These are phyloP conservation scores for Citrus hindsii DNA, from an alignment of 345 rosid genomes.

Conservation along the genomic window DNA sequence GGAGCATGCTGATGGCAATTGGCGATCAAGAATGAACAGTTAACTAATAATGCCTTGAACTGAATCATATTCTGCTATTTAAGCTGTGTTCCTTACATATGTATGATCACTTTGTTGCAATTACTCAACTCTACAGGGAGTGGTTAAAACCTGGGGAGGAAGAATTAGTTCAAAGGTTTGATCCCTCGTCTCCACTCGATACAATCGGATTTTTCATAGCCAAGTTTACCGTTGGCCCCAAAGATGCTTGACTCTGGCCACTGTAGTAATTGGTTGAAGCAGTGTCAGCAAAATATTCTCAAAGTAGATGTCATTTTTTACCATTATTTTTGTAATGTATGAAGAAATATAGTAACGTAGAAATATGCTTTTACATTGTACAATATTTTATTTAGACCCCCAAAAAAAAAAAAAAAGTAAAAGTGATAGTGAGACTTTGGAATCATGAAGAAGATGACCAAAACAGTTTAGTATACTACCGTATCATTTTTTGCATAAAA, in stretches of 20 bases:
- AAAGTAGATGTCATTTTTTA: not conserved
- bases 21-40: not conserved
- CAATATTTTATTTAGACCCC: not conserved
- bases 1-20: not conserved
- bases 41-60: too few species aligned
- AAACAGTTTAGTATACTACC: not conserved
- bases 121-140: constrained; percentile 43
- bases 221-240: constrained; percentile 62
- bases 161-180: constrained; percentile 85
- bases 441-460: not conserved
- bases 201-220: constrained; percentile 97
- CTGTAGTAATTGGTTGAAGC: not conserved
- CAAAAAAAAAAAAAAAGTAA: not conserved
- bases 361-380: not conserved
- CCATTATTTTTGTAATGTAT: not conserved
- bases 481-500: too few species aligned
- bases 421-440: not conserved
- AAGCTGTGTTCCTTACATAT: not conserved
- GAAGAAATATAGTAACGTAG: not conserved
- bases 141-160: constrained; percentile 97
- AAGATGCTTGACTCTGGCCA: constrained; percentile 16
- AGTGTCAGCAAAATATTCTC: not conserved
- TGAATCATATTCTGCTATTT: not conserved
- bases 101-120: not conserved
- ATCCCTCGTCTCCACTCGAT: constrained; percentile 81